Evolutionary conservation across 1,284 basidiomycete genomes (phyloP).

Genomic region (Gymnopus androsaceus): DNA sequence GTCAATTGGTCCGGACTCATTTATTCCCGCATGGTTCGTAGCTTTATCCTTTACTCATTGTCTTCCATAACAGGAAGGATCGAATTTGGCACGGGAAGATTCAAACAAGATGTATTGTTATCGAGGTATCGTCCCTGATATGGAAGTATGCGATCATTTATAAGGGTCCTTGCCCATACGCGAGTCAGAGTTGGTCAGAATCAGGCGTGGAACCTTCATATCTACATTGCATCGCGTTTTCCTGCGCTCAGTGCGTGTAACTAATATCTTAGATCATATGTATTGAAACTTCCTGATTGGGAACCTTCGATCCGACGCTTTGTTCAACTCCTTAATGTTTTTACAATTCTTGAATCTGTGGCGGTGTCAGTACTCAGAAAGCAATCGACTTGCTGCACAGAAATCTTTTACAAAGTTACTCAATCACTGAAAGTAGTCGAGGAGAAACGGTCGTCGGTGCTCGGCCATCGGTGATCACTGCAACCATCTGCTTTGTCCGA

Average conservation of each 20-base stretch:
- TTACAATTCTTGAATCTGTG: neutral
- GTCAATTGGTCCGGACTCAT: neutral
- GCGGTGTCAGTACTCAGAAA: neutral
- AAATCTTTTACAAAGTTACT: neutral
- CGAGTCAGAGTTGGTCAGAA: conserved; percentile 5
- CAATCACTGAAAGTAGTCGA: too few relatives aligned
- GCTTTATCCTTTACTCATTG: conserved; percentile 18
- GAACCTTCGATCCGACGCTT: neutral
- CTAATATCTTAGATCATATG: too few relatives aligned
- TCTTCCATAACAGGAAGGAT: conserved; percentile 2
- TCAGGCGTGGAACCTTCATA: too few relatives aligned
- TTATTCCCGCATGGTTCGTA: conserved; percentile 3
- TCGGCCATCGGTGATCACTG: too few relatives aligned
- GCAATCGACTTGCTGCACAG: neutral
- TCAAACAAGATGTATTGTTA: neutral
- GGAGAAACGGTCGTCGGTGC: too few relatives aligned
- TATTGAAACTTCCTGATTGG: neutral
- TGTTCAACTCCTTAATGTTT: neutral
- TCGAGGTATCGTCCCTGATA: neutral
- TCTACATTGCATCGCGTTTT: too few relatives aligned
- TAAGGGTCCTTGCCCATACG: neutral
- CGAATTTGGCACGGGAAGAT: neutral
- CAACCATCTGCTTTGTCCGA: too few relatives aligned
- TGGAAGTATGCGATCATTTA: neutral
- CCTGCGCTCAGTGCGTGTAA: too few relatives aligned